Base-by-base conservation (phyloP, 1,284 basidiomycete genomes). In the Pyrrhoderma lamaoense region DNA sequence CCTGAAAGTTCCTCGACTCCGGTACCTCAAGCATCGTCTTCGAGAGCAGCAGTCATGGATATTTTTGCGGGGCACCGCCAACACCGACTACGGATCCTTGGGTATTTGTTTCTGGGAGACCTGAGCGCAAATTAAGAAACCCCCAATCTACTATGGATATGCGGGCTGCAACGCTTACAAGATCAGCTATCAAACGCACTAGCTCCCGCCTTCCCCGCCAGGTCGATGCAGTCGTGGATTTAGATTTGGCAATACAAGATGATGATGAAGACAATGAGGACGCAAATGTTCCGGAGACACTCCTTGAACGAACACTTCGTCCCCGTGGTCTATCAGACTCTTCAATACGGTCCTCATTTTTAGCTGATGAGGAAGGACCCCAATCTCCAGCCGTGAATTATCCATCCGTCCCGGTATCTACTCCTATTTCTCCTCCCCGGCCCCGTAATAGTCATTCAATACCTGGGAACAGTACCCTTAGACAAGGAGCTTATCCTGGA, bases 321-420 rank as follows among this genome's bases (percentile, higher is more conserved):
- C 77, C 85, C 14, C 76, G 93, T 48, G 90, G 91, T 1, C 67
- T 95, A 37, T 91, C 87, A 1, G 93, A 96, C 64, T 93, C 91
- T 3, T 93, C 89, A 1, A 92, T 96, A 55, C 86, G 83, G 55
- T 87, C 89, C 1, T 88, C 88, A 0, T 93, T 87, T 65, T 68
- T 82, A 47, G 72, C 65, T 46, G 82, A 84, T 44, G 38, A 40
- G 14, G 38, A 18, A 18, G 5, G 5, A 7, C 16, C 38, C 21
- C 38, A 39, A 8, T 34, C 45, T 18, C 21, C 38, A 3, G 45
- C 25, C n/a, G 38, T 16, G 38, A 22, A 18, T 8, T 8, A 22
- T 8, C n/a, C 38, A 22, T 18, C 16, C 38, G 38, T 22, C n/a
- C 38, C 38, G 7, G 38, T 40, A 22, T 19, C 49, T 13, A 52